Evolutionary conservation across 306 rosid genomes (phyloP), one percentile per base, ranked within the genome.

Genomic region (Senna tora): DNA sequence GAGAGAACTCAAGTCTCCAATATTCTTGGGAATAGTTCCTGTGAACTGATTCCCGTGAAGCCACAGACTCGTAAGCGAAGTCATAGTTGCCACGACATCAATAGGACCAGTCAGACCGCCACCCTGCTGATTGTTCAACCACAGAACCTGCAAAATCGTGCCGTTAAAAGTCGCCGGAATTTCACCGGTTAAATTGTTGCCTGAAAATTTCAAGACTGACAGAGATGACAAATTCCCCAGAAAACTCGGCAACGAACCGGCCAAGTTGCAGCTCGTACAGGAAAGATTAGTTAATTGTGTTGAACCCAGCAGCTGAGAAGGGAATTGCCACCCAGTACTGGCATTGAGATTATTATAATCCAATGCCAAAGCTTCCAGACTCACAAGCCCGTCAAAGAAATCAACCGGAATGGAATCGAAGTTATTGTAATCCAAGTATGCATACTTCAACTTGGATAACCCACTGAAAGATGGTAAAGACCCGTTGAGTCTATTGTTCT

Each of bases 11-110:
- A 95, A 77, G 41, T 78, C 75, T 49, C 97, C 97, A 69, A 89
- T 89, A 65, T 69, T 87, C 9, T 57, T 86, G 0, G 97, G 97
- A 75, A 95, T 91, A 3, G 79, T 59, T 34, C 96, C 96, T 1
- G 86, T 54, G 84, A 95, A 95, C 20, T 65, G 65, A 69, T 95
- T 95, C 36, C 99, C 99, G 36, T 95, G 99, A 52, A 95, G 97
- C 97, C 97, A 95, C 43, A 88, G 33, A 52, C 85, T 84, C 1
- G 59, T 80, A 11, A 95, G 89, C 16, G 89, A 85, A 54, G 51
- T 67, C 93, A 95, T 95, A 11, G 90, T 76, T 0, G 88, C 70
- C 64, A 91, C 79, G 43, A 88, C 83, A 52, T 85, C 89, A 56
- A 95, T 82, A 16, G 77, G 54, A 38, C 99, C 99, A 47, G 62